Percentiles rank a stretch among this genome's conserved stretches.
These are phyloP conservation scores for Colletotrichum echinochloae DNA, from an alignment of 2,329 filamentous ascomycete species.

Conservation along the genomic window DNA sequence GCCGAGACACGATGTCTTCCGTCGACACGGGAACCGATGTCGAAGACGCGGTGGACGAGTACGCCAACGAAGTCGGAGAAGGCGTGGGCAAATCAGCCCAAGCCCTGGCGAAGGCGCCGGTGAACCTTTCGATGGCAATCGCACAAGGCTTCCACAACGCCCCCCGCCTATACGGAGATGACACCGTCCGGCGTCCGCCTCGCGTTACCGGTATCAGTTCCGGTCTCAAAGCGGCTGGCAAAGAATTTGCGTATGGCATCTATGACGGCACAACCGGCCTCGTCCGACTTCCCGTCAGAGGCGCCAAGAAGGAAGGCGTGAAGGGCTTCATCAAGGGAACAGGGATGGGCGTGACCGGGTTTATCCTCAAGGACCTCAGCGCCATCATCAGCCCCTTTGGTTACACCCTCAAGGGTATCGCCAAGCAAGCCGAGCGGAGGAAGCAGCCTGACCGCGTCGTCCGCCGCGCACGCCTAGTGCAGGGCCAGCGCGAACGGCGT, in stretches of 20 bases:
- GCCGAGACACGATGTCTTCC: slow-evolving; percentile 41
- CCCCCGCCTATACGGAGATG: slow-evolving; percentile 76
- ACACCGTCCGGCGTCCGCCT: slow-evolving; percentile 72
- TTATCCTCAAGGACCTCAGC: slow-evolving; percentile 73
- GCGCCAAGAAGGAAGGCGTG: slow-evolving; percentile 65
- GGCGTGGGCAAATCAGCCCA: slow-evolving; percentile 63
- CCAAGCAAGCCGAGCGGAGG: slow-evolving; percentile 68
- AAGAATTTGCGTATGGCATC: slow-evolving; percentile 72
- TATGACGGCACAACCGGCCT: slow-evolving; percentile 75
- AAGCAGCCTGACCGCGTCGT: slow-evolving; percentile 66
- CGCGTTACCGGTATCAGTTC: slow-evolving; percentile 75
- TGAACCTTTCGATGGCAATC: slow-evolving; percentile 70
- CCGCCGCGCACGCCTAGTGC: slow-evolving; percentile 68
- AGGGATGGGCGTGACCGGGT: slow-evolving; percentile 72
- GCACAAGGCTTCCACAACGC: slow-evolving; percentile 79
- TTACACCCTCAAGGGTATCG: slow-evolving; percentile 73
- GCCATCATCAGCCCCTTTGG: slow-evolving; percentile 71
- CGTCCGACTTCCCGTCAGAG: slow-evolving; percentile 68
- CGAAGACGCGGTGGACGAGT: slow-evolving; percentile 53
- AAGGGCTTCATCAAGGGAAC: slow-evolving; percentile 64
- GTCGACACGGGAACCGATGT: slow-evolving; percentile 39
- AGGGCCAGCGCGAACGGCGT: slow-evolving; percentile 63
- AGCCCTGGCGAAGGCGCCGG: slow-evolving; percentile 67
- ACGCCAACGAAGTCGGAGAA: slow-evolving; percentile 62
- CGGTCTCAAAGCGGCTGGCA: slow-evolving; percentile 69